Percentiles rank a stretch among this genome's conserved stretches.
phyloP scores from a whole-genome alignment of 768 basidiomycete species.

The Suillus decipiens region DNA sequence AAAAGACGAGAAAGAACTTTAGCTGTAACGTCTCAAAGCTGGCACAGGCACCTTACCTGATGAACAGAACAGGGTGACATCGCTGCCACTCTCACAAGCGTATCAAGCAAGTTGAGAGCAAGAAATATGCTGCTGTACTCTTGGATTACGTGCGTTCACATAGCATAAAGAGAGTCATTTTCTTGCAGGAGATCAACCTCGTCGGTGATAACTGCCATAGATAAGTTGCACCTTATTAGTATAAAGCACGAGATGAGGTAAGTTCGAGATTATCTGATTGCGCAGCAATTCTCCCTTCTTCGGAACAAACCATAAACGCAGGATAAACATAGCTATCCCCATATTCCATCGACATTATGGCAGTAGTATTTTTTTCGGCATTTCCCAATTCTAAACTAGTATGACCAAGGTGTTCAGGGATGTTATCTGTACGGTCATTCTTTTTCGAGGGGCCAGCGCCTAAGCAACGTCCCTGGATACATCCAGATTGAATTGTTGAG shows the following conservation, averaged over 20 bases:
- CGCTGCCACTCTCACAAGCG: no score
- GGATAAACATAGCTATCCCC: background rate
- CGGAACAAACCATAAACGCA: background rate
- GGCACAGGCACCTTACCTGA: no score
- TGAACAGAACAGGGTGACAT: no score
- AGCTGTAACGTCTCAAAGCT: no score
- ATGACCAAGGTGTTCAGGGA: background rate
- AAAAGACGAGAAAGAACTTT: no score
- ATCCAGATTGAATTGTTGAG: no score
- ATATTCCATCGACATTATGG: background rate
- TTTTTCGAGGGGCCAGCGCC: no score
- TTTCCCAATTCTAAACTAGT: background rate
- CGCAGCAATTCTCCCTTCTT: background rate
- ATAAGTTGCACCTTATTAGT: no score
- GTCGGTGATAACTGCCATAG: background rate
- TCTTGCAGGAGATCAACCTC: background rate
- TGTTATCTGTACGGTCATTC: background rate
- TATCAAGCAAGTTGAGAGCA: no score
- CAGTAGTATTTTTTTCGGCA: background rate
- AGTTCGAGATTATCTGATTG: background rate
- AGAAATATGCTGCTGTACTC: no score
- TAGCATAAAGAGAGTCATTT: background rate
- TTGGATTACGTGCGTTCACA: background rate
- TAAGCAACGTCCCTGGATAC: no score
- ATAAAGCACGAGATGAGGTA: background rate